phyloP scores from a whole-genome alignment of 768 basidiomycete species.

The Pleurotus tuber-regium region DNA sequence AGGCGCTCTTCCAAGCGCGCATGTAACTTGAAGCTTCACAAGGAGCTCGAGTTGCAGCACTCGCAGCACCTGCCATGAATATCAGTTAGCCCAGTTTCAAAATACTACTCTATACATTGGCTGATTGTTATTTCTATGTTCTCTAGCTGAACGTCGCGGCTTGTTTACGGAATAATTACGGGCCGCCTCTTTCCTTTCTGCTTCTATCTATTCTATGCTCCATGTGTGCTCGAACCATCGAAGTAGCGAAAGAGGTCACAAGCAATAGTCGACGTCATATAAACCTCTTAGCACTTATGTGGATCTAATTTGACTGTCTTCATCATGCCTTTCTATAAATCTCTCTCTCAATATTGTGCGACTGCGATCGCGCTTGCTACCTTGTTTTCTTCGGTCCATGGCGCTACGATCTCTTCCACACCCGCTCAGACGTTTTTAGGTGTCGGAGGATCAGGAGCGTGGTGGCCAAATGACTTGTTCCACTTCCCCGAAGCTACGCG shows the following conservation, averaged over 20 bases:
- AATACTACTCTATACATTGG: too few species aligned
- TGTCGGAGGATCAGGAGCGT: conserved; percentile 44
- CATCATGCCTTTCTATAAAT: not conserved
- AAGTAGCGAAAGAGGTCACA: too few species aligned
- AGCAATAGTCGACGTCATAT: not conserved
- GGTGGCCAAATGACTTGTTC: conserved; percentile 44
- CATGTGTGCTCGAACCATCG: not conserved
- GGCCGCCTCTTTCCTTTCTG: not conserved
- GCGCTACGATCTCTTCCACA: conserved; percentile 26
- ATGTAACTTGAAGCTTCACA: too few species aligned
- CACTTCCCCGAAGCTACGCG: conserved; percentile 37
- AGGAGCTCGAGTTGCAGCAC: too few species aligned
- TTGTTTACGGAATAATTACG: not conserved
- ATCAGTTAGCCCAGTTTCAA: too few species aligned
- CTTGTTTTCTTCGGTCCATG: conserved; percentile 12
- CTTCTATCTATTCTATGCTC: not conserved
- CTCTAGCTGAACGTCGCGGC: too few species aligned
- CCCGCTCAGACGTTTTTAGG: conserved; percentile 35
- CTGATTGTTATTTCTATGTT: too few species aligned
- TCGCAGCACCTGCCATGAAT: too few species aligned
- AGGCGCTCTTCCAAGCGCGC: too few species aligned
- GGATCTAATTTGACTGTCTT: not conserved
- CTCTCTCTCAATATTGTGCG: not conserved
- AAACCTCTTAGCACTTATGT: not conserved
- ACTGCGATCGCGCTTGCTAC: conserved; percentile 14